Conservation (phyloP, 495 filamentous ascomycete genomes). For the Penicillium lividum region DNA sequence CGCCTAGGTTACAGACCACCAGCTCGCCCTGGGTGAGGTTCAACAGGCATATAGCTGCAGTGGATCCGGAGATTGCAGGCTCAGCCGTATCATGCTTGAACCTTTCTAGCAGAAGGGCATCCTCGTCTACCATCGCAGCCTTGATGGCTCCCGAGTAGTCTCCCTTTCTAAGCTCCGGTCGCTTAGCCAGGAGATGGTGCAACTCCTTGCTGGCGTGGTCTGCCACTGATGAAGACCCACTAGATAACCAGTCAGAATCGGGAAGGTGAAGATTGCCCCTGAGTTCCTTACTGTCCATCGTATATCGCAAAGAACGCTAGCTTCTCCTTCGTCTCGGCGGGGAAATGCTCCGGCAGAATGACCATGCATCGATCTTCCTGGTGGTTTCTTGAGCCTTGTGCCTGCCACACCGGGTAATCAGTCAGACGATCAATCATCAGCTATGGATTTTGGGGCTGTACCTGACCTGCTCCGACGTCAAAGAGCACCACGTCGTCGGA, state of each 20-base stretch:
- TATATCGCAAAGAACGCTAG: slow-evolving; percentile 43
- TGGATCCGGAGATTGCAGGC: slow-evolving; percentile 37
- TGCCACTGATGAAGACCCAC: slow-evolving; percentile 38
- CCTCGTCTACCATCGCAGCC: slow-evolving; percentile 39
- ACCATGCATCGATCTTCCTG: slow-evolving; percentile 39
- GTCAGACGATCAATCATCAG: slow-evolving; percentile 8
- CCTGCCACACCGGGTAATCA: slow-evolving; percentile 20
- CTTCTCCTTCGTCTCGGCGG: slow-evolving; percentile 29
- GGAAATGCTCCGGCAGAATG: slow-evolving; percentile 36
- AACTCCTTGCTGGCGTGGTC: slow-evolving; percentile 37
- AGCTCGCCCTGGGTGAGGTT: slow-evolving; percentile 39
- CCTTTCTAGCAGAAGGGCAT: slow-evolving; percentile 32
- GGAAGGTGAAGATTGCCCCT: background rate
- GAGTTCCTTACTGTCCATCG: slow-evolving; percentile 41
- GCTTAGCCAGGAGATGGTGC: slow-evolving; percentile 28
- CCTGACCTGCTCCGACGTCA: slow-evolving; percentile 37
- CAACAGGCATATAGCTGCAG: slow-evolving; percentile 38
- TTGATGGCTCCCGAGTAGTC: slow-evolving; percentile 38
- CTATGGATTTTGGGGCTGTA: slow-evolving; percentile 8
- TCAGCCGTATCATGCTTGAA: slow-evolving; percentile 30
- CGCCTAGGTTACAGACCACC: slow-evolving; percentile 42
- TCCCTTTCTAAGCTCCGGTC: slow-evolving; percentile 34
- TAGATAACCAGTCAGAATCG: slow-evolving; percentile 14
- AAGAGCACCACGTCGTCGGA: slow-evolving; percentile 33
- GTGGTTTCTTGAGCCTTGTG: slow-evolving; percentile 30